A percentile compares a stretch with the other conserved stretches of the same genome.
Conservation (phyloP, 169 alveolate genomes). For the Eimeria acervulina region DNA sequence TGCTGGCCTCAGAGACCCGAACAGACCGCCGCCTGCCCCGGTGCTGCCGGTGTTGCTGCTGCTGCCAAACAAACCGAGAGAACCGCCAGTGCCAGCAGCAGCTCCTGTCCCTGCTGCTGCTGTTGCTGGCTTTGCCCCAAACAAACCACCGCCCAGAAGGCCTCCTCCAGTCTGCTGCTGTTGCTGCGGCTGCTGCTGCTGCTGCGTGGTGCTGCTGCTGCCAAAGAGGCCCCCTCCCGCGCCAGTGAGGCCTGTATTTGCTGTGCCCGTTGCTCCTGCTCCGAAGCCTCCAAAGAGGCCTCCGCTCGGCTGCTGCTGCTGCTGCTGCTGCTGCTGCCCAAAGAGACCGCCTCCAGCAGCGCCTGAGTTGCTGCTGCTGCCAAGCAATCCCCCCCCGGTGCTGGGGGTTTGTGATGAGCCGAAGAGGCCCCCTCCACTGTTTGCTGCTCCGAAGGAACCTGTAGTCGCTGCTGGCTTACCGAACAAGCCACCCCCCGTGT, state of each 20-base stretch:
- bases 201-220: conserved; percentile 27
- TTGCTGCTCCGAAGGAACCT: conserved; percentile 24
- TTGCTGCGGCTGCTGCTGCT: conserved; percentile 78
- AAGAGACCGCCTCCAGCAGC: conserved; percentile 27
- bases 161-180: conserved; percentile 71
- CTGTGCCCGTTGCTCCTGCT: conserved; percentile 36
- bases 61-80: conserved; percentile 56
- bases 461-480: conserved; percentile 22
- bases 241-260: not conserved
- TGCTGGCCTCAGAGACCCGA: conserved; percentile 41
- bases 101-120: not conserved
- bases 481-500: not conserved
- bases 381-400: conserved; percentile 38
- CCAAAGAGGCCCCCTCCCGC: conserved; percentile 61
- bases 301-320: conserved; percentile 13
- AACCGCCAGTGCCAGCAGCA: conserved; percentile 38
- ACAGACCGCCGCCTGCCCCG: conserved; percentile 67
- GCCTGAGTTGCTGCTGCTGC: conserved; percentile 41
- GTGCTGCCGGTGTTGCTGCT: conserved; percentile 22
- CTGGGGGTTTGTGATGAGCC: not conserved
- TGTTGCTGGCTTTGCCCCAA: conserved; percentile 65
- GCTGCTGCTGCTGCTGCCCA: conserved; percentile 68
- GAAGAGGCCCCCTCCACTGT: not conserved
- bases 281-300: conserved; percentile 57
- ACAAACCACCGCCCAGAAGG: conserved; percentile 53